Evolutionary conservation across 495 filamentous ascomycete genomes (phyloP), one percentile per base, ranked within the genome.

Genomic region (Penicillium dipodomyicola): DNA sequence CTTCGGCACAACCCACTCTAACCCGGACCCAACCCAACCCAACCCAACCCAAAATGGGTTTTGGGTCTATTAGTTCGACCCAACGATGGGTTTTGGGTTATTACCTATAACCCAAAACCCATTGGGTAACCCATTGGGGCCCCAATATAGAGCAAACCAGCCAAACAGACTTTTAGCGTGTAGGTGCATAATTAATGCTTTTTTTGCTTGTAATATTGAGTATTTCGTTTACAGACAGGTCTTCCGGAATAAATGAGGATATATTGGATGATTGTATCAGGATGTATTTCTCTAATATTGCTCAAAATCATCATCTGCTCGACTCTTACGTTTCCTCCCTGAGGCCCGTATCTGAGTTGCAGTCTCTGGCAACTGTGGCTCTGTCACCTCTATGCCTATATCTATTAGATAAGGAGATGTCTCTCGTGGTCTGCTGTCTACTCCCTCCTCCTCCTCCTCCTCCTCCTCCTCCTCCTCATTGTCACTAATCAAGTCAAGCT

Each of bases 271-370:
- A 47, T 20, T 33, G 14, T 29, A 46, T 20, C 6, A 19, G 44
- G 25, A 29, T 30, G 30, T 47, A 47, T 30, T 47, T 47, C 12
- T 33, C 27, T 47, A 33, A 20, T 49, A 33, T 20, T 35, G 14
- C 46, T 49, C 14, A 35, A 32, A 49, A 20, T 32, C 12, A 1
- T 49, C 14, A 33, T 49, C 17, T 22, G 3, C 46, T 8, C 29
- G 35, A 17, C 15, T 49, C 29, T 49, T 33, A 27, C 29, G 46
- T 9, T 49, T 49, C 27, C 46, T 49, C 29, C 46, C 17, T 33
- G 15, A 49, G 10, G 44, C 25, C 17, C 9, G 9, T 39, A 35
- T 8, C 33, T 51, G 27, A 23, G 32, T 39, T 17, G 12, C n/a
- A 48, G 15, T 30, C 42, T 48, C 27, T 48, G 20, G 45, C 17